phyloP scores from a whole-genome alignment of 2,329 filamentous ascomycete species.

The Phialophora tarda region DNA sequence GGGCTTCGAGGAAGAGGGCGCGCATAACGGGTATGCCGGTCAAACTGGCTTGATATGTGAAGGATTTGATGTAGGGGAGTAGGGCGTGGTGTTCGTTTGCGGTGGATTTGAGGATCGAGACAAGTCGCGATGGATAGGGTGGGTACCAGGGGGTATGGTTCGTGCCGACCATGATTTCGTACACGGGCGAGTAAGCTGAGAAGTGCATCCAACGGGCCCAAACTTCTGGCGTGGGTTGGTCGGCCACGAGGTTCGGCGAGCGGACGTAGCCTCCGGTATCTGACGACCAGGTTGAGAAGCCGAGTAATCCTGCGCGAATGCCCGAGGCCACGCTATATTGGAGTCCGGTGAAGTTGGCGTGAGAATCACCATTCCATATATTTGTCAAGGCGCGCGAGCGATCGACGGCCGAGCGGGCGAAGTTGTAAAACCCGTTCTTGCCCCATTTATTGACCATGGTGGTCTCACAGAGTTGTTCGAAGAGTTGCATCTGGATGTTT shows the following conservation, averaged over 20 bases:
- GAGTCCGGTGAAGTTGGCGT: slow-evolving; percentile 17
- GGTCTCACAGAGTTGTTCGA: slow-evolving; percentile 13
- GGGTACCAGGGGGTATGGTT: slow-evolving; percentile 16
- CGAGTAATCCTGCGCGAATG: slow-evolving; percentile 10
- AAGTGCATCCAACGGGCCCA: slow-evolving; percentile 18
- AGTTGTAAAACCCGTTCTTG: slow-evolving; percentile 16
- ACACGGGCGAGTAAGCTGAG: slow-evolving; percentile 10
- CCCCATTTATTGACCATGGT: slow-evolving; percentile 16
- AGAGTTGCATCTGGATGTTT: slow-evolving; percentile 16
- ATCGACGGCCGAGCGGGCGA: slow-evolving; percentile 9
- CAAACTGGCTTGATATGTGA: slow-evolving; percentile 12
- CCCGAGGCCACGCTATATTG: slow-evolving; percentile 14
- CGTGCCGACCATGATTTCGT: slow-evolving; percentile 18
- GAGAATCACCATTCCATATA: slow-evolving; percentile 16
- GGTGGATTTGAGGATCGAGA: slow-evolving; percentile 10
- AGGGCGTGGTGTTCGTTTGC: slow-evolving; percentile 17
- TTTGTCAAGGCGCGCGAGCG: slow-evolving; percentile 12
- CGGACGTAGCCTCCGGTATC: slow-evolving; percentile 13
- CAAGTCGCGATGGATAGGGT: slow-evolving; percentile 8
- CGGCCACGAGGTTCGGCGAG: slow-evolving; percentile 13
- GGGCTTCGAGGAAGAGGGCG: slow-evolving; percentile 13
- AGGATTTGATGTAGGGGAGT: slow-evolving; percentile 14
- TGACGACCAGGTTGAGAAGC: slow-evolving; percentile 18
- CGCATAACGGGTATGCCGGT: slow-evolving; percentile 13
- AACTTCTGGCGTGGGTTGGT: slow-evolving; percentile 3